These are phyloP conservation scores for Bisporella sp. DNA, from an alignment of 2,329 filamentous ascomycete species.

Conservation along the genomic window DNA sequence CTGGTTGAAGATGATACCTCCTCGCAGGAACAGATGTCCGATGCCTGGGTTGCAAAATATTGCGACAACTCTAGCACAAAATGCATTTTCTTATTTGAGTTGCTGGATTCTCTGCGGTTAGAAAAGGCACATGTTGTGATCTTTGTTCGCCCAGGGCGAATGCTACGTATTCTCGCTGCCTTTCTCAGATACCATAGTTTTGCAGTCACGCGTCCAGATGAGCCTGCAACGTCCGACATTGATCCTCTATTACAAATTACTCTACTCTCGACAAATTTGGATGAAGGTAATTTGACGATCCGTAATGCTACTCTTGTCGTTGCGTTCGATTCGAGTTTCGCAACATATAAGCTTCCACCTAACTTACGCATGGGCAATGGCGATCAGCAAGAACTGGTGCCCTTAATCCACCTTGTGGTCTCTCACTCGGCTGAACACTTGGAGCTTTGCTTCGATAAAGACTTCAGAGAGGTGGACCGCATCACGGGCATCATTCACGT, in stretches of 20 bases:
- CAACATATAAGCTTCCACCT: constrained; percentile 5
- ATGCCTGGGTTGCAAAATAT: constrained; percentile 45
- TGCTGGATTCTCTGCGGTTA: constrained; percentile 39
- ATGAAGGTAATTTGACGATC: constrained; percentile 6
- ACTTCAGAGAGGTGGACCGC: constrained; percentile 12
- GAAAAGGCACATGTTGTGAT: constrained; percentile 44
- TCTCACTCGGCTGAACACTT: constrained; percentile 26
- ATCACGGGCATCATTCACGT: constrained; percentile 18
- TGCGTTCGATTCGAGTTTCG: constrained; percentile 16
- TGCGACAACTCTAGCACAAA: constrained; percentile 42
- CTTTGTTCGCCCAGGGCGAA: constrained; percentile 41
- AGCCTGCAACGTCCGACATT: constrained; percentile 22
- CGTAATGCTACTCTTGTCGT: constrained; percentile 16
- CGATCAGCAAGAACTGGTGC: constrained; percentile 8
- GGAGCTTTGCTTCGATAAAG: constrained; percentile 18
- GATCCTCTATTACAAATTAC: constrained; percentile 14
- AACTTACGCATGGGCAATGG: constrained; percentile 9
- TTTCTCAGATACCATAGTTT: constrained; percentile 37
- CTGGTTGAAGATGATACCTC: constrained; percentile 40
- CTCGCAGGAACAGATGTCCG: constrained; percentile 32
- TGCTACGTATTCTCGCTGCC: constrained; percentile 45
- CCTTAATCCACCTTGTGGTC: constrained; percentile 20
- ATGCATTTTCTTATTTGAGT: constrained; percentile 50
- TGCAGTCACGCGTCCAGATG: constrained; percentile 24
- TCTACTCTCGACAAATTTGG: constrained; percentile 17